phyloP scores from a whole-genome alignment of 202 grass and related monocot species.

The Eragrostis tef region DNA sequence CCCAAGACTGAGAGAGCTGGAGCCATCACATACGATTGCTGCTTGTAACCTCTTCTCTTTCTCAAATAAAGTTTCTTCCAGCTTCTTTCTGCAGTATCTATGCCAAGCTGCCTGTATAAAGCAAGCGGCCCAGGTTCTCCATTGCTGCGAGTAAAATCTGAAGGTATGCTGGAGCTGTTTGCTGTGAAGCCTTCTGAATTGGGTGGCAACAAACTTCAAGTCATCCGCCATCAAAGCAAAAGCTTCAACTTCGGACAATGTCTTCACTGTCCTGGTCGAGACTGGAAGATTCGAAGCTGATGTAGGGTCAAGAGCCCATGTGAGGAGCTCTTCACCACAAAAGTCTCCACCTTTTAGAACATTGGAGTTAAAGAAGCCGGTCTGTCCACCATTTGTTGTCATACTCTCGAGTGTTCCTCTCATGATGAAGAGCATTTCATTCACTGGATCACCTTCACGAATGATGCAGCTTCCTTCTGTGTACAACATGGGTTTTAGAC shows the following conservation, averaged over 20 bases:
- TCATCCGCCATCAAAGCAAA: constrained; percentile 90
- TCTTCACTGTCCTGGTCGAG: constrained; percentile 86
- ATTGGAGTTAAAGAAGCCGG: constrained; percentile 85
- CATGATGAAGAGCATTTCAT: constrained; percentile 97
- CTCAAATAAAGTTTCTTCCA: constrained; percentile 76
- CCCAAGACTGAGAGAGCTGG: constrained; percentile 67
- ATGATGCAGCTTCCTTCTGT: constrained; percentile 83
- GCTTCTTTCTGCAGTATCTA: constrained; percentile 88
- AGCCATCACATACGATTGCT: constrained; percentile 59
- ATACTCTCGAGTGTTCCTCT: constrained; percentile 77
- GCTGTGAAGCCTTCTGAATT: constrained; percentile 86
- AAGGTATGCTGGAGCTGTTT: constrained; percentile 89
- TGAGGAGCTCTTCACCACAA: constrained; percentile 94
- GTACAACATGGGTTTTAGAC: constrained; percentile 79
- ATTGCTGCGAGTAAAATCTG: constrained; percentile 88
- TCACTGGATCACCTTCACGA: constrained; percentile 85
- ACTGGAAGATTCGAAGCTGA: constrained; percentile 66
- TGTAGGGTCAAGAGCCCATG: constrained; percentile 85
- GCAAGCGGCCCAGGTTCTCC: constrained; percentile 94
- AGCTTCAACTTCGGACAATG: constrained; percentile 81
- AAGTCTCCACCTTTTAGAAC: constrained; percentile 83
- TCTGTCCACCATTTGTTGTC: constrained; percentile 88
- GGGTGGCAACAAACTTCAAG: constrained; percentile 85
- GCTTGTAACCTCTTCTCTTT: constrained; percentile 81
- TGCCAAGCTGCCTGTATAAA: constrained; percentile 98